Evolutionary conservation across 1,284 basidiomycete species (phyloP).

Genomic region (Ceratobasidium sp.): DNA sequence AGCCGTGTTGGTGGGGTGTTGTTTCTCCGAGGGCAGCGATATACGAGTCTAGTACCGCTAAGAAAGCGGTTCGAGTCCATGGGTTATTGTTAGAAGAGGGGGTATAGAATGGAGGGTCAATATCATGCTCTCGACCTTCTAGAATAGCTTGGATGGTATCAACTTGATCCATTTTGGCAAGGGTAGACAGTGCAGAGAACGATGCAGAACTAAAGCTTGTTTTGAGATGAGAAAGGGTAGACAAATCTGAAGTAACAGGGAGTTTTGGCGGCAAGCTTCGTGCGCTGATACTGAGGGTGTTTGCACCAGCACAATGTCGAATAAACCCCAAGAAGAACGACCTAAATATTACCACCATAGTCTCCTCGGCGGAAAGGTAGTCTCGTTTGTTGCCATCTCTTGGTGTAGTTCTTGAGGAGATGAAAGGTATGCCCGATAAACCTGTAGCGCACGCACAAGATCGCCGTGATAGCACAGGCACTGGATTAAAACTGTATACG

Average conservation of each 20-base stretch:
- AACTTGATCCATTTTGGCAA: not conserved
- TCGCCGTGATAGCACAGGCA: constrained; percentile 73
- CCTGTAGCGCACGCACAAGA: constrained; percentile 61
- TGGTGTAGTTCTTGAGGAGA: constrained; percentile 33
- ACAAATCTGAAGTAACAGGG: constrained; percentile 5
- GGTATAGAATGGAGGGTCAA: not conserved
- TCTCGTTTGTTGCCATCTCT: constrained; percentile 49
- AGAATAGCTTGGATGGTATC: constrained; percentile 17
- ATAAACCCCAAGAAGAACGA: constrained; percentile 80
- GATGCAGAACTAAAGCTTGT: constrained; percentile 18
- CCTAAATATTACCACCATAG: constrained; percentile 66
- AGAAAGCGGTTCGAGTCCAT: constrained; percentile 27
- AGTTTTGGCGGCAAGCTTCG: constrained; percentile 32
- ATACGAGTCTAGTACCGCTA: constrained; percentile 22
- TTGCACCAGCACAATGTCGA: constrained; percentile 53
- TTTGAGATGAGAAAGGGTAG: not conserved
- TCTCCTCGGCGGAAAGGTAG: constrained; percentile 32
- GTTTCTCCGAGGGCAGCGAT: constrained; percentile 28
- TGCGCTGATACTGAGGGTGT: not conserved
- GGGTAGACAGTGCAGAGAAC: not conserved
- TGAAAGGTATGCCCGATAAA: constrained; percentile 76
- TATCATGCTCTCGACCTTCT: not conserved
- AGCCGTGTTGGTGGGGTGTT: constrained; percentile 15
- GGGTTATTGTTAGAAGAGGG: not conserved
- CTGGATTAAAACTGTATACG: constrained; percentile 75